Evolutionary conservation across 2,329 filamentous ascomycete species (phyloP).

Genomic region (Pseudonectria buxi): DNA sequence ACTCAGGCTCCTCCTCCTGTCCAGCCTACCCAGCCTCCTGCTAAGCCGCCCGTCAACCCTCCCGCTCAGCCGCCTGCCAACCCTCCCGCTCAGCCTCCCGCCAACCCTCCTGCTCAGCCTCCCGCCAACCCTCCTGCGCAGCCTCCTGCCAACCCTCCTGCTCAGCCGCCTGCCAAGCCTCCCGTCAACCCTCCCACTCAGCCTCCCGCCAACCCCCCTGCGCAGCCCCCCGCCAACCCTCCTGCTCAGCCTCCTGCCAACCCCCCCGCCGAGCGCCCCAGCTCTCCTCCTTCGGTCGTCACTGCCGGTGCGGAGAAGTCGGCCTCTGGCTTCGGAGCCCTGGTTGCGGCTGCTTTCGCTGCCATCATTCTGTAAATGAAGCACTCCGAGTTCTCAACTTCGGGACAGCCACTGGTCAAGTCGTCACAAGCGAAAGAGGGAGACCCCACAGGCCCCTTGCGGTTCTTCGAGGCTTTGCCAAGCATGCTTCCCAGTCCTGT

Average conservation of each 20-base stretch:
- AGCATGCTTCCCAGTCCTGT: not conserved
- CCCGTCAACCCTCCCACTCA: slow-evolving; percentile 3
- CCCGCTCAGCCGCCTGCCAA: slow-evolving; percentile 20
- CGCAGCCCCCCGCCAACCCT: slow-evolving; percentile 16
- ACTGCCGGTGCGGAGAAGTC: slow-evolving; percentile 32
- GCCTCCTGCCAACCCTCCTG: slow-evolving; percentile 3
- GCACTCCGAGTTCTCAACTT: slow-evolving; percentile 1
- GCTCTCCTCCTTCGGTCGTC: slow-evolving; percentile 19
- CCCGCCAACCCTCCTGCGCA: slow-evolving; percentile 6
- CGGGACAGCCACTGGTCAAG: too few species aligned
- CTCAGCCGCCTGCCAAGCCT: slow-evolving; percentile 4
- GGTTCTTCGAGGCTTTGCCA: too few species aligned
- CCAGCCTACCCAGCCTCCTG: slow-evolving; percentile 4
- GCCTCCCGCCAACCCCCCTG: slow-evolving; percentile 4
- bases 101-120: slow-evolving; percentile 5
- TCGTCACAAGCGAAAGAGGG: too few species aligned
- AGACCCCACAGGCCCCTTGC: too few species aligned
- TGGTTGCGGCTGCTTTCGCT: slow-evolving; percentile 33
- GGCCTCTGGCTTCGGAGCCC: slow-evolving; percentile 28
- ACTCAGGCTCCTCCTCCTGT: slow-evolving; percentile 3
- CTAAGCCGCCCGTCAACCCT: slow-evolving; percentile 16
- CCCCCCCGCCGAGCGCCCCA: slow-evolving; percentile 4
- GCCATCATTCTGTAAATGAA: slow-evolving; percentile 29
- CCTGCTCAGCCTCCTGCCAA: slow-evolving; percentile 19
- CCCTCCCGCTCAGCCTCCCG: slow-evolving; percentile 3